Evolutionary conservation across 1,284 basidiomycete species (phyloP).

Genomic region (Rhodotorula sp.): DNA sequence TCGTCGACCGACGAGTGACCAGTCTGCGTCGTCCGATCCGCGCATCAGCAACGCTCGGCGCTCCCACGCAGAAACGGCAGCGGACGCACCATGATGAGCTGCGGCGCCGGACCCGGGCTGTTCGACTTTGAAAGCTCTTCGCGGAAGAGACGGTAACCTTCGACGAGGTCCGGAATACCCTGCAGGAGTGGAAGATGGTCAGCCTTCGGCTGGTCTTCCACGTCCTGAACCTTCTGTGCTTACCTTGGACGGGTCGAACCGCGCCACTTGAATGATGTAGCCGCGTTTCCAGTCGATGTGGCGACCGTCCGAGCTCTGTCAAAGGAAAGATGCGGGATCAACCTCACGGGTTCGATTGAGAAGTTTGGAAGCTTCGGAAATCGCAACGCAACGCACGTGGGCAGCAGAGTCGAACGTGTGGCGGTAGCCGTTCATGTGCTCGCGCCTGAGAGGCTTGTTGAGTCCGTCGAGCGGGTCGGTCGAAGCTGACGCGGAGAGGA

Average conservation of each 20-base stretch:
- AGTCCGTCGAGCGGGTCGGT: constrained; percentile 31
- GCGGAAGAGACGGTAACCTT: constrained; percentile 28
- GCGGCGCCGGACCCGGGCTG: constrained; percentile 2
- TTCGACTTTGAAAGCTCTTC: constrained; percentile 7
- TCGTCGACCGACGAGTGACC: constrained; percentile 29
- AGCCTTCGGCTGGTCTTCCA: background rate
- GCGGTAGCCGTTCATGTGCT: constrained; percentile 6
- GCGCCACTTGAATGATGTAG: constrained; percentile 25
- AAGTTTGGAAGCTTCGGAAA: too few species aligned
- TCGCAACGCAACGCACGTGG: constrained; percentile 4
- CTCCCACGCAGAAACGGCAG: background rate
- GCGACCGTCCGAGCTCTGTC: constrained; percentile 12
- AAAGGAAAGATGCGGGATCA: background rate
- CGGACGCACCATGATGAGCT: constrained; percentile 19
- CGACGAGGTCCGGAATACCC: constrained; percentile 27
- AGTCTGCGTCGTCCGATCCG: too few species aligned
- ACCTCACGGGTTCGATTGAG: background rate
- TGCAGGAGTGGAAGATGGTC: too few species aligned
- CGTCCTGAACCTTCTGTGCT: background rate
- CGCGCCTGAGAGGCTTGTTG: constrained; percentile 20
- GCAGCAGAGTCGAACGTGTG: constrained; percentile 12
- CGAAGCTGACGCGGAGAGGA: constrained; percentile 2
- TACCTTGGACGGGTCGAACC: constrained; percentile 29
- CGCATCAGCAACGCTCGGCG: background rate
- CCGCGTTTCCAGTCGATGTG: constrained; percentile 20